Evolutionary conservation across 805 yeast genomes (phyloP), one percentile per base, ranked within the genome.

Genomic region (Kazachstania taianensis): DNA sequence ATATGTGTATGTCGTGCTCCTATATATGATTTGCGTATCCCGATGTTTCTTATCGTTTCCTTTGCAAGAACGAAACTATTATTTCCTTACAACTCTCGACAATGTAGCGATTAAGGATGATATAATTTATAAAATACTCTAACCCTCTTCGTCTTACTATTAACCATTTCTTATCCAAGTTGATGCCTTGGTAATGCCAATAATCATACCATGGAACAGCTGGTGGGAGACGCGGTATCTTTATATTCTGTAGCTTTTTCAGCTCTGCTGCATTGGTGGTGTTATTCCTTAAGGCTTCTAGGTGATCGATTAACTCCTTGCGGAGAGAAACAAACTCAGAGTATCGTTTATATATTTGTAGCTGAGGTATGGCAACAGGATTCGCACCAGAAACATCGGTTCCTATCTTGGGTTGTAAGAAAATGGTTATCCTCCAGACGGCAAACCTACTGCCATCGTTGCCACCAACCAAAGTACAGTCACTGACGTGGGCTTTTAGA

Each of bases 241-340:
- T 56, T 0, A 60, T 59, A 9, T 9, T n/a, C 25, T 9, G 8
- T 22, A 22, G 12, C 4, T 22, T 22, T n/a, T n/a, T n/a, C n/a
- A n/a, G n/a, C n/a, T n/a, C n/a, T n/a, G n/a, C n/a, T n/a, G n/a
- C n/a, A 14, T 16, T 24, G n/a, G 19, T 18, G 55, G 56, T 20
- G 49, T 16, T 4, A n/a, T 6, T 20, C 9, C 23, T 27, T 8
- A 20, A 14, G 7, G 10, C n/a, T 12, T 26, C 19, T 25, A 26
- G 13, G 4, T 19, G 30, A 7, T n/a, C 19, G 46, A 49, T 23
- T 15, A 80, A 52, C 4, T 45, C 41, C 1, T 46, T 46, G 18
- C 78, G 63, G 24, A 83, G 62, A 22, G 39, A 42, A 27, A 59
- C 76, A 41, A 83, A 71, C 30, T 82, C 89, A 24, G 74, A 69